A percentile compares a stretch with the other conserved stretches of the same genome.
Evolutionary conservation across 2,329 filamentous ascomycete genomes (phyloP).

Genomic region (Nannizziopsis arthrosporioides): DNA sequence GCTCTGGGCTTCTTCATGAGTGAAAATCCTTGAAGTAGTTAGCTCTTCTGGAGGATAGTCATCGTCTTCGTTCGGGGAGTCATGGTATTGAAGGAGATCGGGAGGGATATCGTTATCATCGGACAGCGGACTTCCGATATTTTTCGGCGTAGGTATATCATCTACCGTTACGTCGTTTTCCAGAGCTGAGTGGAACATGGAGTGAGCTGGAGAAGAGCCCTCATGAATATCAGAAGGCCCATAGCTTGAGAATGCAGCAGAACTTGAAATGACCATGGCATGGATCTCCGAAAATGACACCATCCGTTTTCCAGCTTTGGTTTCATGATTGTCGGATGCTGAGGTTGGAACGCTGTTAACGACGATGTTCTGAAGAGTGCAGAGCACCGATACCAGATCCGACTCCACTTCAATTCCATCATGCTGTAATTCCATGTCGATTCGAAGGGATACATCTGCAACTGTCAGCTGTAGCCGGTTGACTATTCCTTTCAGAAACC

Average conservation of each 20-base stretch:
- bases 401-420: slow-evolving; percentile 27
- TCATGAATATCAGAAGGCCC: slow-evolving; percentile 26
- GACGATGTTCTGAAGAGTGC: slow-evolving; percentile 27
- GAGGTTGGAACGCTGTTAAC: slow-evolving; percentile 24
- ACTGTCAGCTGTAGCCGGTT: slow-evolving; percentile 47
- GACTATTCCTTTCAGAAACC: slow-evolving; percentile 47
- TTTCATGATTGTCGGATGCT: slow-evolving; percentile 17
- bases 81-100: neutral
- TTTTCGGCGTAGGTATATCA: neutral
- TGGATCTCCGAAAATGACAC: slow-evolving; percentile 37
- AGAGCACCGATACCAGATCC: slow-evolving; percentile 27
- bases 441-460: slow-evolving; percentile 40
- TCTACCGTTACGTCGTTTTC: slow-evolving; percentile 2
- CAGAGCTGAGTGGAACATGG: slow-evolving; percentile 13
- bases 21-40: slow-evolving; percentile 38
- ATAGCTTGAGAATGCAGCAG: slow-evolving; percentile 38
- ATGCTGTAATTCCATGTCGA: slow-evolving; percentile 39
- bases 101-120: neutral
- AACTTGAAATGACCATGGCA: slow-evolving; percentile 38
- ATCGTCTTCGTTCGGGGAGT: neutral
- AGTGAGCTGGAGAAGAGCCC: slow-evolving; percentile 21
- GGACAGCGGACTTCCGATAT: neutral
- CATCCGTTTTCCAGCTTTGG: slow-evolving; percentile 32
- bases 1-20: slow-evolving; percentile 40
- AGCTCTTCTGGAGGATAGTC: slow-evolving; percentile 24